A percentile compares a stretch with the other conserved stretches of the same genome.
Conservation (phyloP, 2,329 filamentous ascomycete genomes). For the Helotiales sp. region DNA sequence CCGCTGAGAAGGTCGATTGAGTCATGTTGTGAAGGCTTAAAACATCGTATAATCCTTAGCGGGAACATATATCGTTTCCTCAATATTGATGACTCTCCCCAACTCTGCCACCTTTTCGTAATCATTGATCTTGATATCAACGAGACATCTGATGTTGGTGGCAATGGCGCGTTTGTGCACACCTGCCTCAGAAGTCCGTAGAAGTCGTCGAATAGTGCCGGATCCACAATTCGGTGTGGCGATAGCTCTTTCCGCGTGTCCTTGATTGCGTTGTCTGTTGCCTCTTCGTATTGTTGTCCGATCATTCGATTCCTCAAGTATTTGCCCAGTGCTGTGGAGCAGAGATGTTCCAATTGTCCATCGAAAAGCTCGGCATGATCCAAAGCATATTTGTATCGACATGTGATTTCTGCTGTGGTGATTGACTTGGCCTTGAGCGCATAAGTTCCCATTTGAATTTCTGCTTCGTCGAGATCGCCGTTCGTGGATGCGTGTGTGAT, state of each 20-base stretch:
- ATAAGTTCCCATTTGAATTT: conserved; percentile 32
- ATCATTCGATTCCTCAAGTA: conserved; percentile 29
- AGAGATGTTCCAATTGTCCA: conserved; percentile 25
- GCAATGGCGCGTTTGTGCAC: conserved; percentile 30
- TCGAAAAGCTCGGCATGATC: conserved; percentile 3
- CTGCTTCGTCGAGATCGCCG: conserved; percentile 18
- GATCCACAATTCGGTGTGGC: conserved; percentile 16
- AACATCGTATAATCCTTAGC: conserved; percentile 22
- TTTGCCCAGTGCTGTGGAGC: conserved; percentile 27
- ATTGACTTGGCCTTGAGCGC: conserved; percentile 27
- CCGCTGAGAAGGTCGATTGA: conserved; percentile 27
- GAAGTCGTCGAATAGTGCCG: conserved; percentile 19
- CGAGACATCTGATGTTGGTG: conserved; percentile 29
- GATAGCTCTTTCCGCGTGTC: conserved; percentile 21
- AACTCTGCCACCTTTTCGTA: conserved; percentile 25
- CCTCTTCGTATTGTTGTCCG: conserved; percentile 31
- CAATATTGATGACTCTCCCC: conserved; percentile 23
- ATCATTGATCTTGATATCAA: conserved; percentile 32
- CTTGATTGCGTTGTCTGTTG: conserved; percentile 26
- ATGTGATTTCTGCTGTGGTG: conserved; percentile 28
- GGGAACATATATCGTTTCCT: conserved; percentile 23
- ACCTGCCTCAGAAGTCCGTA: conserved; percentile 22
- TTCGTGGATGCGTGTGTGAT: conserved; percentile 1
- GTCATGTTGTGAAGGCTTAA: conserved; percentile 20
- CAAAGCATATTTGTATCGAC: conserved; percentile 15